phyloP scores from a whole-genome alignment of 306 rosid species.

The Prunus armeniaca region DNA sequence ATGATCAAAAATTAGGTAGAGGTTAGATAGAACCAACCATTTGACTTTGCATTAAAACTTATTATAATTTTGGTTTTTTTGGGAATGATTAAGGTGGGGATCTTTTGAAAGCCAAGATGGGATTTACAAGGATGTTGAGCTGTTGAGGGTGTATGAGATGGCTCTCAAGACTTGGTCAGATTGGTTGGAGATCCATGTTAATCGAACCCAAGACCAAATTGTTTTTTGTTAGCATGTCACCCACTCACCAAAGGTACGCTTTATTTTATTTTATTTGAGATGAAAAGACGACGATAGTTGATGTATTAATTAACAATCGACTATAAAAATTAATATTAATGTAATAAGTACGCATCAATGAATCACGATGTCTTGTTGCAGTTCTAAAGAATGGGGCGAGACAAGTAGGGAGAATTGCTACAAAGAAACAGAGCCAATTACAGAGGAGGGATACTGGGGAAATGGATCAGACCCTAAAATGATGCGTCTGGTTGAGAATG shows the following conservation, averaged over 20 bases:
- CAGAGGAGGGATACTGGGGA: slow-evolving; percentile 57
- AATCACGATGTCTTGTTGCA: neutral
- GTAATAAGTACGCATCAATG: neutral
- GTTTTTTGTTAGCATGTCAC: slow-evolving; percentile 92
- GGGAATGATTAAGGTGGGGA: slow-evolving; percentile 66
- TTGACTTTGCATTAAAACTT: slow-evolving; percentile 2
- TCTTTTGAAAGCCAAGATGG: slow-evolving; percentile 57
- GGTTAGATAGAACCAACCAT: neutral
- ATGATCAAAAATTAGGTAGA: neutral
- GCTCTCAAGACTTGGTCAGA: slow-evolving; percentile 90
- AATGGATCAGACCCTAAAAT: slow-evolving; percentile 55
- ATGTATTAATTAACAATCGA: neutral
- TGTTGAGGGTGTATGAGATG: slow-evolving; percentile 75
- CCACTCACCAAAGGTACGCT: slow-evolving; percentile 76
- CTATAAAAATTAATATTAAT: neutral
- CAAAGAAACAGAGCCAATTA: slow-evolving; percentile 44
- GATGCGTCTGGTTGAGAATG: slow-evolving; percentile 64
- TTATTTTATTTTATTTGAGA: too few species aligned
- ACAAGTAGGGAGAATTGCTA: slow-evolving; percentile 55
- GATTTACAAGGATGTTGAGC: slow-evolving; percentile 53
- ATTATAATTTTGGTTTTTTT: neutral
- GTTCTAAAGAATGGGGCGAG: slow-evolving; percentile 82
- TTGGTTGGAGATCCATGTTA: slow-evolving; percentile 87
- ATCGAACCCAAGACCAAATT: slow-evolving; percentile 57
- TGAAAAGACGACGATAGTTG: too few species aligned